Evolutionary conservation across 1,284 basidiomycete species (phyloP).

Genomic region (Moesziomyces aphidis): DNA sequence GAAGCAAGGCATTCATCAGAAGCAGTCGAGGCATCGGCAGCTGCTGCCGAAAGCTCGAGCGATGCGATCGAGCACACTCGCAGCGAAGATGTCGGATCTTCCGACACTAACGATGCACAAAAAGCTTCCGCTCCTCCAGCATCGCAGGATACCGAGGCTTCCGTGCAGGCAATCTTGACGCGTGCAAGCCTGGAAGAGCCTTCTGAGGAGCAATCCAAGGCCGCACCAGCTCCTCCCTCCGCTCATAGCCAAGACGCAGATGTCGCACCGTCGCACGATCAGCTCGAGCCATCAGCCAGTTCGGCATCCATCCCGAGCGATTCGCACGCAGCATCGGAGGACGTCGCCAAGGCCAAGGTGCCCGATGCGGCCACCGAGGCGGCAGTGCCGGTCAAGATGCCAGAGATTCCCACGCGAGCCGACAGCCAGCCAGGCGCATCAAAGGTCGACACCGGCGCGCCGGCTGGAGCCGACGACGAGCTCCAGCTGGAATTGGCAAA

Average conservation of each 20-base stretch:
- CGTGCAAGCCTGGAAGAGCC: background rate
- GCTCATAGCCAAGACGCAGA: background rate
- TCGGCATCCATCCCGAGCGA: background rate
- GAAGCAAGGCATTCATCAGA: background rate
- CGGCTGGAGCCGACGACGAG: slow-evolving; percentile 3
- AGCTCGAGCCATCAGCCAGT: background rate
- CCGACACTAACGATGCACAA: too few relatives aligned
- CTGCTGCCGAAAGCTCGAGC: background rate
- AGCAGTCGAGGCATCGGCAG: background rate
- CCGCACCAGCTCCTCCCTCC: too few relatives aligned
- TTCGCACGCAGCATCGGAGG: background rate
- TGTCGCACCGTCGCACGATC: background rate
- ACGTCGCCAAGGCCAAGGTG: background rate
- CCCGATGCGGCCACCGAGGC: background rate
- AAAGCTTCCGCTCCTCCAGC: background rate
- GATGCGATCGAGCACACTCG: background rate
- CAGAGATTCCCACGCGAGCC: background rate
- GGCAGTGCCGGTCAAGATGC: background rate
- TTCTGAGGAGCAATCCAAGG: background rate
- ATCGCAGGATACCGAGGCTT: background rate
- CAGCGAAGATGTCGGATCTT: background rate
- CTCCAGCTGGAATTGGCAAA: slow-evolving; percentile 23
- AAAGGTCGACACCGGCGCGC: background rate
- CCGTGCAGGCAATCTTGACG: background rate
- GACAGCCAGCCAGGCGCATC: background rate